These are phyloP conservation scores for Suillus discolor DNA, from an alignment of 768 basidiomycete species.

Conservation along the genomic window DNA sequence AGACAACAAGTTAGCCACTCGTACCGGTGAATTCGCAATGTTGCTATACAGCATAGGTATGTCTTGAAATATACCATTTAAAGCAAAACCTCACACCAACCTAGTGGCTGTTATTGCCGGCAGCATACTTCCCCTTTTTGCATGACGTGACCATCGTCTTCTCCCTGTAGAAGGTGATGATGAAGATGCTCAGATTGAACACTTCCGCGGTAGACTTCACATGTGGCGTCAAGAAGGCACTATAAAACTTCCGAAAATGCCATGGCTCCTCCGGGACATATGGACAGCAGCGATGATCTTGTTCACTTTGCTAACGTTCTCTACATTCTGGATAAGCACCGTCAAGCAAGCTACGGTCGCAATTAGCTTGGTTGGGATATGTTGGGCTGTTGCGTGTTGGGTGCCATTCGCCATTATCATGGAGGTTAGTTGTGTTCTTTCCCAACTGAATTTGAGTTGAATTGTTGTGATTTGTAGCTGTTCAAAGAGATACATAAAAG, in stretches of 20 bases:
- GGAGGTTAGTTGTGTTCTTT: conserved; percentile 72
- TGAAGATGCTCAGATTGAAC: conserved; percentile 72
- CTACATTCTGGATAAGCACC: conserved; percentile 85
- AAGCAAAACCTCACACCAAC: conserved; percentile 2
- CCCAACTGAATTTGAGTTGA: background rate
- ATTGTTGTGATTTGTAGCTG: conserved; percentile 43
- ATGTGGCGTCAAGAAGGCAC: conserved; percentile 88
- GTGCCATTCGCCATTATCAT: conserved; percentile 97
- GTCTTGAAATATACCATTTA: conserved; percentile 10
- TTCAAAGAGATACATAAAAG: conserved; percentile 68
- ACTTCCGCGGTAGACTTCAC: conserved; percentile 69
- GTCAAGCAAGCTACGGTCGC: conserved; percentile 81
- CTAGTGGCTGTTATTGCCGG: conserved; percentile 87
- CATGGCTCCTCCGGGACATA: conserved; percentile 89
- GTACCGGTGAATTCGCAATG: conserved; percentile 87
- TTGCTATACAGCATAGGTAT: conserved; percentile 86
- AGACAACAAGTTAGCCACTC: conserved; percentile 79
- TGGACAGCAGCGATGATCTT: conserved; percentile 88
- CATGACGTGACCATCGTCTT: conserved; percentile 78
- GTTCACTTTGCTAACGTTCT: conserved; percentile 77
- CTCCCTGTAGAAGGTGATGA: conserved; percentile 69
- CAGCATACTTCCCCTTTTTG: conserved; percentile 76
- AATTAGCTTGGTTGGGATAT: conserved; percentile 86
- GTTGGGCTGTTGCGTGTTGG: conserved; percentile 99
- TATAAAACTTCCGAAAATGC: conserved; percentile 79